These are phyloP conservation scores for Actinidia arguta DNA, from an alignment of 179 eudicot genomes.

Conservation along the genomic window DNA sequence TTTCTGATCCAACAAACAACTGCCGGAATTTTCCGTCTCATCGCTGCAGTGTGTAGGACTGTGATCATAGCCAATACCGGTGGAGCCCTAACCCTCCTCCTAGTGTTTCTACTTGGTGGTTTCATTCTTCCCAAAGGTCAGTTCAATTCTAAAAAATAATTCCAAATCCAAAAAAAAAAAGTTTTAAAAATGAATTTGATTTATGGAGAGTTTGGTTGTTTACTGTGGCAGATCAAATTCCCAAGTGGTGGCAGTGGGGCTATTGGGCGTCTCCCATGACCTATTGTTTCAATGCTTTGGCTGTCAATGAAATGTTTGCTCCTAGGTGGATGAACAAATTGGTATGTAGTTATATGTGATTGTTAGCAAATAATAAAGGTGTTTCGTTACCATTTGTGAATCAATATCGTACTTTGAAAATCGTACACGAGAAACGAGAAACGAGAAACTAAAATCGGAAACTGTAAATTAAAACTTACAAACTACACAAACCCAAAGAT, in stretches of 20 bases:
- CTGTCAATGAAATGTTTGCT: slow-evolving; percentile 92
- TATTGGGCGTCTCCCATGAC: slow-evolving; percentile 89
- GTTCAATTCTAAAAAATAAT: too few species aligned
- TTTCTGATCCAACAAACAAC: slow-evolving; percentile 98
- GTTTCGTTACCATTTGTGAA: neutral
- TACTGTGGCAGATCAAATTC: slow-evolving; percentile 60
- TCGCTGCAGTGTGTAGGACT: slow-evolving; percentile 82
- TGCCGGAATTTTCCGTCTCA: slow-evolving; percentile 87
- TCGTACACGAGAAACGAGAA: too few species aligned
- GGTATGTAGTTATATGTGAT: slow-evolving; percentile 57
- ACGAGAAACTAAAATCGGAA: too few species aligned
- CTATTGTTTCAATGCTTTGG: slow-evolving; percentile 80
- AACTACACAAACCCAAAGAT: too few species aligned
- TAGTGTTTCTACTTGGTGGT: slow-evolving; percentile 92
- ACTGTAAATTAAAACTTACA: too few species aligned
- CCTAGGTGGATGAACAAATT: slow-evolving; percentile 90
- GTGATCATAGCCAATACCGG: slow-evolving; percentile 93
- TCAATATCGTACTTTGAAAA: too few species aligned
- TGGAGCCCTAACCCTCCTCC: slow-evolving; percentile 76
- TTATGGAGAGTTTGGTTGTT: slow-evolving; percentile 1
- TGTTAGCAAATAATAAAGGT: neutral
- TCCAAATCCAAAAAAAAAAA: neutral
- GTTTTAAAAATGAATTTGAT: too few species aligned
- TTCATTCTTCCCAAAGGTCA: slow-evolving; percentile 92
- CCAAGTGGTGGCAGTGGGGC: slow-evolving; percentile 90